phyloP scores from a whole-genome alignment of 169 alveolate genomes.

The Amoebophrya sp. region DNA sequence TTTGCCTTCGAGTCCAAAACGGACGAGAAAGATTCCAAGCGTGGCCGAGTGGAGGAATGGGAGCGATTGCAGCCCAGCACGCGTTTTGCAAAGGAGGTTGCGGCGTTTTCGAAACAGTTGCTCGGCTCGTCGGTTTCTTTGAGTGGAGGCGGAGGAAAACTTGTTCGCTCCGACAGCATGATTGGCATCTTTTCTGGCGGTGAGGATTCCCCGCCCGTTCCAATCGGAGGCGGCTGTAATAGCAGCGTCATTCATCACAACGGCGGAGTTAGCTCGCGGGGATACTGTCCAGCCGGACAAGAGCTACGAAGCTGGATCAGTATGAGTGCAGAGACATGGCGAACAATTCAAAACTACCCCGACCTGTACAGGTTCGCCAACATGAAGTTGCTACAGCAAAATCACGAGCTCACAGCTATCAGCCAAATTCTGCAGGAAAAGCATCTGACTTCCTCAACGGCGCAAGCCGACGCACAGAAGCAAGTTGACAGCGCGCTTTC shows the following conservation, averaged over 20 bases:
- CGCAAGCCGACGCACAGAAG: background rate
- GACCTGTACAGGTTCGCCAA: background rate
- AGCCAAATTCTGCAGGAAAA: background rate
- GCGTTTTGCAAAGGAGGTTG: background rate
- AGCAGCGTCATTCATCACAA: too few relatives aligned
- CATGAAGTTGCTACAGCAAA: background rate
- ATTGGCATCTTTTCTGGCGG: too few relatives aligned
- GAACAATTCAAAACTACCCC: background rate
- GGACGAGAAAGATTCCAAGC: background rate
- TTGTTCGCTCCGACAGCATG: too few relatives aligned
- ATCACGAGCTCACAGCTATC: background rate
- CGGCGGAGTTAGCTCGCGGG: background rate
- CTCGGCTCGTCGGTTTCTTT: background rate
- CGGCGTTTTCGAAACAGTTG: background rate
- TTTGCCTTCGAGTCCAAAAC: background rate
- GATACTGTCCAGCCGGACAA: background rate
- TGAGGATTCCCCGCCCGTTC: too few relatives aligned
- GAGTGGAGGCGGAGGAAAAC: background rate
- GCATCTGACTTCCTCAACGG: background rate
- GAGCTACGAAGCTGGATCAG: background rate
- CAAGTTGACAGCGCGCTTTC: background rate
- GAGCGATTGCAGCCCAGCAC: background rate
- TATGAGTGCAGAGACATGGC: background rate
- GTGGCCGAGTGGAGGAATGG: background rate
- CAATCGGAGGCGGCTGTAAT: too few relatives aligned